These are phyloP conservation scores for Ettlia oleoabundans DNA, from an alignment of 139 green algal genomes.

Conservation along the genomic window DNA sequence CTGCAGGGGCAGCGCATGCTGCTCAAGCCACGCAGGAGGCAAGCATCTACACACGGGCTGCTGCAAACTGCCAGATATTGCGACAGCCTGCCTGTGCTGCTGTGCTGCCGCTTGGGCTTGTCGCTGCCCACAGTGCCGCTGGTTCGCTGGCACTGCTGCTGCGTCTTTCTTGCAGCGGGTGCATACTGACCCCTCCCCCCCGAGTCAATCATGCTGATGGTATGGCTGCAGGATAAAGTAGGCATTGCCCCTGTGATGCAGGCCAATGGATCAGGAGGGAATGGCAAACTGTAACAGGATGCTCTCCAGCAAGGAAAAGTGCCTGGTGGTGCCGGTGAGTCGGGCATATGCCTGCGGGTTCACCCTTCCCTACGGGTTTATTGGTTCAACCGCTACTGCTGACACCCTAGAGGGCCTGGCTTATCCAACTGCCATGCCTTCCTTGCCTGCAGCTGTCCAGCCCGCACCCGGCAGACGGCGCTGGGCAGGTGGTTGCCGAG, in stretches of 20 bases:
- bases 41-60: neutral
- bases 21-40: conserved; percentile 11
- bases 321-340: neutral
- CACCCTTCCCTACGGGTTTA: neutral
- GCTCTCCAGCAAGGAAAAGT: neutral
- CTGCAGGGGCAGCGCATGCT: conserved; percentile 14
- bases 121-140: neutral
- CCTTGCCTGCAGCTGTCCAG: neutral
- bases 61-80: neutral
- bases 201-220: no score
- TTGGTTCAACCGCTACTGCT: neutral
- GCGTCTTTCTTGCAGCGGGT: no score
- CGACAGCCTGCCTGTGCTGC: neutral
- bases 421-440: neutral
- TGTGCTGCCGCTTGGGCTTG: neutral
- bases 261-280: neutral
- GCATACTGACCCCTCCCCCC: no score
- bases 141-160: no score
- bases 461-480: no score
- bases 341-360: neutral
- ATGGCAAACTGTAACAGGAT: neutral
- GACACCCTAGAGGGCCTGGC: no score
- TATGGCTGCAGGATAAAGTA: no score
- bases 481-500: neutral
- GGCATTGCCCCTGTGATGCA: neutral